Conservation (phyloP, 2,329 filamentous ascomycete species). For the Colletotrichum musae region DNA sequence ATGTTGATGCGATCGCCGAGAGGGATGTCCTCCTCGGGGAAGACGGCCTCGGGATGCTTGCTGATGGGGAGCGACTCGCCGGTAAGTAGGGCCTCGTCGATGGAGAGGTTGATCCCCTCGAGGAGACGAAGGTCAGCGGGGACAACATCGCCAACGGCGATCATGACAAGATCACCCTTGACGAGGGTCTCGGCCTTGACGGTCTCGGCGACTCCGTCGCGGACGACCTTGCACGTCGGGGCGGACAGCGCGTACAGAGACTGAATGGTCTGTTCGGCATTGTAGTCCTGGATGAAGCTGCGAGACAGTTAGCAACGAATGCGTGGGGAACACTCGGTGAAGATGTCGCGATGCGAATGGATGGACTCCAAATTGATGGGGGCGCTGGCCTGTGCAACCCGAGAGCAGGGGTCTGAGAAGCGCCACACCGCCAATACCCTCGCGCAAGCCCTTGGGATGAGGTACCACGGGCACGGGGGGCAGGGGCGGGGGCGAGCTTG, state of each 20-base stretch:
- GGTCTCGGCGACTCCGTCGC: slow-evolving; percentile 64
- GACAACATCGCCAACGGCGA: slow-evolving; percentile 77
- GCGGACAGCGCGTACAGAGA: slow-evolving; percentile 71
- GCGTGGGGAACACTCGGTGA: neutral
- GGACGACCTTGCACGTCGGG: slow-evolving; percentile 72
- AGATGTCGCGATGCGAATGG: slow-evolving; percentile 34
- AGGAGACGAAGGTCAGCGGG: slow-evolving; percentile 78
- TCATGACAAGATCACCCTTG: slow-evolving; percentile 74
- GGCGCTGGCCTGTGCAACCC: neutral
- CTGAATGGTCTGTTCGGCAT: slow-evolving; percentile 74
- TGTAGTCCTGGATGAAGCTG: slow-evolving; percentile 73
- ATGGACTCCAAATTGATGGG: neutral
- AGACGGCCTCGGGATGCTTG: slow-evolving; percentile 72
- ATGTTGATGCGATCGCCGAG: slow-evolving; percentile 80
- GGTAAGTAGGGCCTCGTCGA: slow-evolving; percentile 82
- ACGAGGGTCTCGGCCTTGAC: slow-evolving; percentile 72
- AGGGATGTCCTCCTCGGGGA: slow-evolving; percentile 68
- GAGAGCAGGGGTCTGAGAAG: slow-evolving; percentile 8
- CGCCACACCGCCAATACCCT: slow-evolving; percentile 21
- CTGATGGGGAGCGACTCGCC: slow-evolving; percentile 80
- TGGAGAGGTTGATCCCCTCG: slow-evolving; percentile 80
- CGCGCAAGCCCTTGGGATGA: neutral
- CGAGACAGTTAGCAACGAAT: slow-evolving; percentile 46
- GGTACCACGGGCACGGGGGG: neutral
- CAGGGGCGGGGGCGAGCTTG: neutral